Base-by-base conservation (phyloP, 768 basidiomycete species). In the Dentipellis fragilis region DNA sequence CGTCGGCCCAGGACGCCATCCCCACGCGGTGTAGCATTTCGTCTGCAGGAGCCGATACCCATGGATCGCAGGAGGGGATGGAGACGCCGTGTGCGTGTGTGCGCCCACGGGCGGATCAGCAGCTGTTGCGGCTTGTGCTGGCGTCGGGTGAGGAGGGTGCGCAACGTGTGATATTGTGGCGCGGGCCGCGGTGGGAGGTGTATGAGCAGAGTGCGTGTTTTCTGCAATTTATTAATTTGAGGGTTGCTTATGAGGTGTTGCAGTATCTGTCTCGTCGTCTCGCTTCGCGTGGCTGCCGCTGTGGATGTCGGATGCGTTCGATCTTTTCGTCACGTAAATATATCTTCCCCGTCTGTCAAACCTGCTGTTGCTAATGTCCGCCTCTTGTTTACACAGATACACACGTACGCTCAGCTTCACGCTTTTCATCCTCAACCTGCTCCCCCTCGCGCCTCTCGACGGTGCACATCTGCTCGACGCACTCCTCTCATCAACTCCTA, bases 341-440 rank as follows among this genome's bases (percentile, higher is more conserved):
- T n/a, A n/a, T n/a, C n/a, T n/a, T n/a, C n/a, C n/a, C n/a, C n/a
- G n/a, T n/a, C n/a, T n/a, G n/a, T n/a, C n/a, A n/a, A n/a, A n/a
- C n/a, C n/a, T n/a, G n/a, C n/a, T n/a, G n/a, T n/a, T n/a, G n/a
- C n/a, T n/a, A n/a, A n/a, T n/a, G n/a, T n/a, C n/a, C n/a, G n/a
- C n/a, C n/a, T n/a, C n/a, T n/a, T n/a, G n/a, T n/a, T n/a, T n/a
- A 10, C 49, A 19, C 42, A 87, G 87, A 58, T 88, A 87, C 57
- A 67, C 83, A 57, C 69, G 72, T 36, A 79, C 80, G 63, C 75
- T 87, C 2, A 81, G 83, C n/a, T 67, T 93, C 35, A 92, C 89
- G 2, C 72, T 94, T 1, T 92, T 80, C 66, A 69, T 92, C 56
- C 83, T 93, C 72, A 94, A 94, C 66, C 77, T 89, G 22, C 74